phyloP scores from a whole-genome alignment of 2,329 filamentous ascomycete genomes.

The Neoascochyta sp. region DNA sequence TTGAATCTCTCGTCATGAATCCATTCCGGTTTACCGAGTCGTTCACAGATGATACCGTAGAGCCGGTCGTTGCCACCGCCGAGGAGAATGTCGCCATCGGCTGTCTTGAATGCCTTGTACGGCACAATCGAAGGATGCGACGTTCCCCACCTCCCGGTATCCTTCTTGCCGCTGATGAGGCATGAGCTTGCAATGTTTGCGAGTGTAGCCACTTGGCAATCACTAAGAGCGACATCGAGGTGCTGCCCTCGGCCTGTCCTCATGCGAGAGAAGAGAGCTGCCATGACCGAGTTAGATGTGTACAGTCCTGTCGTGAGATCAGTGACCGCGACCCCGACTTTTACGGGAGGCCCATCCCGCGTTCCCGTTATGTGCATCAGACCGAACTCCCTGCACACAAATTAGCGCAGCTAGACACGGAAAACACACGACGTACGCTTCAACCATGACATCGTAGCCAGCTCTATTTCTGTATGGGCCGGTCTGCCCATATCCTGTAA shows the following conservation, averaged over 20 bases:
- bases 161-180: conserved; percentile 80
- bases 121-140: conserved; percentile 98
- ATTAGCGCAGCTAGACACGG: conserved; percentile 10
- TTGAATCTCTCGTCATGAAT: conserved; percentile 54
- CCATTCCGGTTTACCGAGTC: conserved; percentile 57
- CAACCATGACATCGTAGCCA: conserved; percentile 99
- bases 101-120: conserved; percentile 74
- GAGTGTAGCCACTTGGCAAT: conserved; percentile 91
- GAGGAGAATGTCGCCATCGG: conserved; percentile 60
- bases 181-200: conserved; percentile 94
- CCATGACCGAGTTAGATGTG: conserved; percentile 93
- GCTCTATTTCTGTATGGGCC: conserved; percentile 83
- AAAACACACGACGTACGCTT: conserved; percentile 55
- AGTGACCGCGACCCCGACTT: conserved; percentile 95
- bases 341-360: conserved; percentile 85
- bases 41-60: conserved; percentile 58
- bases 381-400: conserved; percentile 67
- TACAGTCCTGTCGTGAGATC: conserved; percentile 94
- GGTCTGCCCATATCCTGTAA: conserved; percentile 95
- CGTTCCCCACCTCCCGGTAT: conserved; percentile 90
- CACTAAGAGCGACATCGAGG: conserved; percentile 85
- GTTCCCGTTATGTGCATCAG: conserved; percentile 97
- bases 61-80: conserved; percentile 63
- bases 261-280: conserved; percentile 72
- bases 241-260: conserved; percentile 81